Base-by-base conservation (phyloP, 202 grass and related monocot species). In the Schoenoplectus triqueter region DNA sequence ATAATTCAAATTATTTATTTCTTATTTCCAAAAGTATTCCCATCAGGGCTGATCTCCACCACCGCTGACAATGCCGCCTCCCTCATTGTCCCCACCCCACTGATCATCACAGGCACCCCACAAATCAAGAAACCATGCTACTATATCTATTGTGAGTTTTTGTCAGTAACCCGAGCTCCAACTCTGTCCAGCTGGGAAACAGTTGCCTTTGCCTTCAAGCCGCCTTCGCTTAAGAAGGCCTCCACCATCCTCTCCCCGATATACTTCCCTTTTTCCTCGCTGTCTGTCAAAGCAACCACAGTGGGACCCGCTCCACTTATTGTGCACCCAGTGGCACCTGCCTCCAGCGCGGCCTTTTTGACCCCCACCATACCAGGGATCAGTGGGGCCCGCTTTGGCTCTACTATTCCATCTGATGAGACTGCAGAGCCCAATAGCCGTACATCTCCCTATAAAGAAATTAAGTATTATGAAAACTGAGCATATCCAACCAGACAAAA, bases 271-370 rank as follows among this genome's bases (percentile, higher is more conserved):
- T 92, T 92, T 66, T 89, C 92, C 86, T 97, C 85, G 0, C 84
- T 73, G 5, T 97, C 90, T n/a, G 90, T 92, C 20, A 97, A 80
- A 10, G 94, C 94, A 21, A 97, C 87, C 0, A 90, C 87, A 0
- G 94, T 97, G 2, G 94, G 94, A 22, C 92, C 92, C 0, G 95
- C 90, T 6, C 92, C 95, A 9, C 95, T 98, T 52, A 98, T 98
- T 3, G 95, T 98, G 77, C 95, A 95, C 0, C 95, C 92, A 10
- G 91, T 88, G 0, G 92, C 95, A 18, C 95, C 95, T 8, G 95
- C 91, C 6, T 80, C 80, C 10, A 92, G 82, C 1, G 95, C 95
- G 0, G 95, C 95, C 2, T 77, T 89, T 88, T 98, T 98, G 5
- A 98, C 95, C 3, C 82, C 89, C 1, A 19, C 42, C 95, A 98